Conservation (phyloP, 176 grass and related monocot genomes). For the Oryza rufipogon region DNA sequence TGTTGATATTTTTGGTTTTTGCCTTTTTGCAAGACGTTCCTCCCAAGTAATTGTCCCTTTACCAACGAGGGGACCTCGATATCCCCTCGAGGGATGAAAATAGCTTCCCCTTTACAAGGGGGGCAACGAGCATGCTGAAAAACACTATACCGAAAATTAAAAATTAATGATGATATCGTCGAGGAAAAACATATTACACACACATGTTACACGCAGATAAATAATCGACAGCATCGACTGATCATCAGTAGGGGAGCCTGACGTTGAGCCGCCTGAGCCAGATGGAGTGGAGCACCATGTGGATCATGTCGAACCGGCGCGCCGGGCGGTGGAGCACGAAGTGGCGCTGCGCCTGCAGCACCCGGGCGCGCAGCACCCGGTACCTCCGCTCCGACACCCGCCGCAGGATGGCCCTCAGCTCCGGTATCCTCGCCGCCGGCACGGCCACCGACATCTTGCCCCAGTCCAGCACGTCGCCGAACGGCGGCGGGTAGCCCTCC, state of each 20-base stretch:
- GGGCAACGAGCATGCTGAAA: too few species aligned
- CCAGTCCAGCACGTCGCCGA: constrained; percentile 89
- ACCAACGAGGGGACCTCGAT: too few species aligned
- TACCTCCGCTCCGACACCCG: constrained; percentile 72
- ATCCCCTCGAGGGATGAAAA: too few species aligned
- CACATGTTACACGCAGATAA: too few species aligned
- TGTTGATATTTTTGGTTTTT: rapidly evolving
- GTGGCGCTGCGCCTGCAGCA: constrained; percentile 68
- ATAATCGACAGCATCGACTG: too few species aligned
- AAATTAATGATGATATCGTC: too few species aligned
- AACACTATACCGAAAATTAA: too few species aligned
- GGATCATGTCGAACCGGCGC: constrained; percentile 69
- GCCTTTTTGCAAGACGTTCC: too few species aligned
- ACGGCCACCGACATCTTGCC: constrained; percentile 78
- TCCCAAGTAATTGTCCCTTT: too few species aligned
- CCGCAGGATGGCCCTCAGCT: constrained; percentile 68
- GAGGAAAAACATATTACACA: too few species aligned
- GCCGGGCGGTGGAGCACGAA: constrained; percentile 76
- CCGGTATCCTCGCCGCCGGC: constrained; percentile 65
- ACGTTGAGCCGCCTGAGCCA: constrained; percentile 90
- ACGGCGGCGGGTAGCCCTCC: constrained; percentile 67
- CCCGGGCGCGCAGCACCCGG: constrained; percentile 56
- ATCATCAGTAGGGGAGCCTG: constrained; percentile 61
- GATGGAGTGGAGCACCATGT: constrained; percentile 89
- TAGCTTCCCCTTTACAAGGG: too few species aligned